These are phyloP conservation scores for Neurospora cerealis DNA, from an alignment of 495 filamentous ascomycete genomes.

Conservation along the genomic window DNA sequence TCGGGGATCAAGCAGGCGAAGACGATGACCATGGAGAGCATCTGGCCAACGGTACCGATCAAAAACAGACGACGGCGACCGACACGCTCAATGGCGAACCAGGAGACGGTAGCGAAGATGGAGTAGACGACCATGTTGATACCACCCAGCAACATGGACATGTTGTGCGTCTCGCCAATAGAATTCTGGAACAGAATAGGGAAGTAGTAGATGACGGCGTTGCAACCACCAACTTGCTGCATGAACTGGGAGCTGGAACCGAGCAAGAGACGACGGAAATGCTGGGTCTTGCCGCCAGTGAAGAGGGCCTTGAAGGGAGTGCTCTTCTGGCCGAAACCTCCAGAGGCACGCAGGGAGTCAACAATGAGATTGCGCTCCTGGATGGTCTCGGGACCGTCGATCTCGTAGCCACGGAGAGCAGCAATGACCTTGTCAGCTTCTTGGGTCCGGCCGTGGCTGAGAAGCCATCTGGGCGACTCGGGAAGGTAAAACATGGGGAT, in stretches of 20 bases:
- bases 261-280: conserved; percentile 53
- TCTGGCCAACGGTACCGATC: conserved; percentile 58
- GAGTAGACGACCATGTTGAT: conserved; percentile 75
- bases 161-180: conserved; percentile 45
- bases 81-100: conserved; percentile 70
- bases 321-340: conserved; percentile 40
- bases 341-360: conserved; percentile 56
- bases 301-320: conserved; percentile 48
- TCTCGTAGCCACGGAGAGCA: conserved; percentile 51
- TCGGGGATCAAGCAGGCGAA: conserved; percentile 61
- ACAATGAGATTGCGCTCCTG: conserved; percentile 52
- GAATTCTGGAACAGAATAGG: conserved; percentile 64
- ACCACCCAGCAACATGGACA: conserved; percentile 63
- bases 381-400: conserved; percentile 44
- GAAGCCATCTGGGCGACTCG: conserved; percentile 69
- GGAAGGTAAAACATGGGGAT: conserved; percentile 57
- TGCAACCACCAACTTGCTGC: conserved; percentile 69
- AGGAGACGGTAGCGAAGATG: conserved; percentile 65
- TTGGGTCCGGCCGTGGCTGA: conserved; percentile 54
- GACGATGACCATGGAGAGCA: conserved; percentile 63
- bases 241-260: conserved; percentile 58
- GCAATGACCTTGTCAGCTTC: conserved; percentile 63
- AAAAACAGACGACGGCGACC: conserved; percentile 66
- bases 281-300: conserved; percentile 54
- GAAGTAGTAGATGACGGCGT: conserved; percentile 79